These are phyloP conservation scores for Cenchrus purpureus DNA, from an alignment of 176 grass and related monocot genomes.

Conservation along the genomic window DNA sequence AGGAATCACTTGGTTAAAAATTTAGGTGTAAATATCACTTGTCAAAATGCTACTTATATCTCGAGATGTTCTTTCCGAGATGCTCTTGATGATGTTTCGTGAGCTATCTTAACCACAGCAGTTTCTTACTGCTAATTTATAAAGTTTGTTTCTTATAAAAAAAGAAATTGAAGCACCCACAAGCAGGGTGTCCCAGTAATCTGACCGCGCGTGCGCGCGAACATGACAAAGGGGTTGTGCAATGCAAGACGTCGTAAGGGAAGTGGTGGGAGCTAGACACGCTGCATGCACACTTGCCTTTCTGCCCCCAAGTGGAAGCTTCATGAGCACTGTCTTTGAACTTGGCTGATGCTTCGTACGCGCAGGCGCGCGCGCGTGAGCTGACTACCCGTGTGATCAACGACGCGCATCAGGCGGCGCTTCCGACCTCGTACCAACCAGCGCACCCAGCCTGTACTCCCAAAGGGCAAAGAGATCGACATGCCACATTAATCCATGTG, in stretches of 20 bases:
- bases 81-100: too few relatives aligned
- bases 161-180: not conserved
- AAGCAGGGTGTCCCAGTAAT: not conserved
- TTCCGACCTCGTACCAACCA: constrained; percentile 2
- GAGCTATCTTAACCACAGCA: too few relatives aligned
- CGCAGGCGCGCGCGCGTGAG: not conserved
- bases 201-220: not conserved
- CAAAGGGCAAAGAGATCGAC: not conserved
- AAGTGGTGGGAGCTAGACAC: constrained; percentile 5
- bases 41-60: too few relatives aligned
- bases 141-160: too few relatives aligned
- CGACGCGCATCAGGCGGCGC: not conserved
- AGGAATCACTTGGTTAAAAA: too few relatives aligned
- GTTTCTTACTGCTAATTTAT: too few relatives aligned
- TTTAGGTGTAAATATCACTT: too few relatives aligned
- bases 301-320: not conserved
- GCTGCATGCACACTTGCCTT: not conserved
- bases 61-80: too few relatives aligned
- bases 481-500: not conserved
- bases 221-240: not conserved
- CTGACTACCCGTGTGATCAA: not conserved
- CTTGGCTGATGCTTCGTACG: not conserved
- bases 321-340: constrained; percentile 20
- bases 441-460: not conserved
- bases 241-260: too few relatives aligned